Percentiles rank a stretch among this genome's conserved stretches.
Evolutionary conservation across 352 stramenopile genomes (phyloP).

Genomic region (Phytopythium delawarense): DNA sequence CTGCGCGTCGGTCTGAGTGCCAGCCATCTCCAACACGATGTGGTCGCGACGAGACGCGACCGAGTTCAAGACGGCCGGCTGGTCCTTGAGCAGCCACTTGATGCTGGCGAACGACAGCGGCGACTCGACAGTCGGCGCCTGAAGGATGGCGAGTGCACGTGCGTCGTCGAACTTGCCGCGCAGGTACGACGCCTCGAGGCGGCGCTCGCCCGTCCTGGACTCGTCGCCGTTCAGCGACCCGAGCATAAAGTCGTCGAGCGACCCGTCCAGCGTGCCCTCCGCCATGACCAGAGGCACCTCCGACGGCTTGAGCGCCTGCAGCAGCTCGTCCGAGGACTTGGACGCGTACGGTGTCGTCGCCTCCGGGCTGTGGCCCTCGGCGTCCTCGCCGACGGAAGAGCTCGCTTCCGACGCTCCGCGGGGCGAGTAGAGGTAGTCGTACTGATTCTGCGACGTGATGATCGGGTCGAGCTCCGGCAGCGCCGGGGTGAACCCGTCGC

Average conservation of each 20-base stretch:
- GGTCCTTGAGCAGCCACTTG: conserved; percentile 14
- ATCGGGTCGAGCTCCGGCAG: conserved; percentile 10
- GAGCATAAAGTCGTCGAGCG: conserved; percentile 11
- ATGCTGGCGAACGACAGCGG: conserved; percentile 8
- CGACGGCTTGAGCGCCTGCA: conserved; percentile 9
- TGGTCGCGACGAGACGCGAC: conserved; percentile 7
- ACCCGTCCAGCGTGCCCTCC: conserved; percentile 7
- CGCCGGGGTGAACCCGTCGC: conserved; percentile 7
- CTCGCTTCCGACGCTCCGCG: conserved; percentile 2
- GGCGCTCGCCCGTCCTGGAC: neutral
- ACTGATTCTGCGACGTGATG: conserved; percentile 10
- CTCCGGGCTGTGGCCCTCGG: neutral
- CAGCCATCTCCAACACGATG: conserved; percentile 9
- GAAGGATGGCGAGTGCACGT: neutral
- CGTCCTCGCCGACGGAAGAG: conserved; percentile 1
- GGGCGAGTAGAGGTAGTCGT: conserved; percentile 8
- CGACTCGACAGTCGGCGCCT: conserved; percentile 3
- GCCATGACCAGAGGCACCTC: conserved; percentile 8
- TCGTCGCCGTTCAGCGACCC: conserved; percentile 7
- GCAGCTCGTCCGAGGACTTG: conserved; percentile 2
- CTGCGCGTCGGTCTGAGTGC: neutral
- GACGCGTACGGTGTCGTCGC: neutral
- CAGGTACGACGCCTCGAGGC: conserved; percentile 4
- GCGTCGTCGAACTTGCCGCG: conserved; percentile 11
- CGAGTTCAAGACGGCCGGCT: conserved; percentile 5